Evolutionary conservation across 805 yeast species (phyloP), one percentile per base, ranked within the genome.

Genomic region (Saturnispora galanensis): DNA sequence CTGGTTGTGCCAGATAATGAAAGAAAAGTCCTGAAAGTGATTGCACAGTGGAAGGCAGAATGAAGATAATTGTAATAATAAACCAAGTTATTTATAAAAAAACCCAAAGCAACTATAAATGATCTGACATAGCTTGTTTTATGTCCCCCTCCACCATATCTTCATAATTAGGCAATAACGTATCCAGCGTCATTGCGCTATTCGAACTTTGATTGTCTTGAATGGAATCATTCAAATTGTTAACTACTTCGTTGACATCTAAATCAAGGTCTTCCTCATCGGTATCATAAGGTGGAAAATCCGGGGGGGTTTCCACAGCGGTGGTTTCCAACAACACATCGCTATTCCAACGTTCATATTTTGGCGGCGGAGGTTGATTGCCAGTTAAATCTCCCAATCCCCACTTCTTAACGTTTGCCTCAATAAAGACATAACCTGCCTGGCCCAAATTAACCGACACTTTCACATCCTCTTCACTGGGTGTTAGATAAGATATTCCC

Each of bases 371-470:
- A 3, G 94, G 82, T 47, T 88, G 82, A 40, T 73, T 75, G 1
- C 97, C 98, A 52, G 81, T 84, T 34, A 82, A 71, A 3, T 93
- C 90, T n/a, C 95, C 96, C 55, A 83, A 81, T 5, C 96, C 95
- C 96, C 96, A 88, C 59, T 84, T 87, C 59, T 88, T 88, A 33
- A 89, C 95, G 58, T 88, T 87, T 2, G 86, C 96, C 58, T 89
- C 96, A 40, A 89, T 85, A 57, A 75, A 87, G 2, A 89, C 96
- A 64, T 76, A 88, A 2, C 96, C 97, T 46, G 79, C 71, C 54
- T 85, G 90, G 15, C 98, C 98, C 45, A 93, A 64, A 81, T 95
- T 93, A 10, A 84, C 94, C 61, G 84, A 89, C n/a, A 93, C 68
- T 7, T 81, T 74, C 53, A 96, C 84, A 5, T 81, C 76, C 33